These are phyloP conservation scores for Adansonia rubrostipa DNA, from an alignment of 441 rosid species.

Conservation along the genomic window DNA sequence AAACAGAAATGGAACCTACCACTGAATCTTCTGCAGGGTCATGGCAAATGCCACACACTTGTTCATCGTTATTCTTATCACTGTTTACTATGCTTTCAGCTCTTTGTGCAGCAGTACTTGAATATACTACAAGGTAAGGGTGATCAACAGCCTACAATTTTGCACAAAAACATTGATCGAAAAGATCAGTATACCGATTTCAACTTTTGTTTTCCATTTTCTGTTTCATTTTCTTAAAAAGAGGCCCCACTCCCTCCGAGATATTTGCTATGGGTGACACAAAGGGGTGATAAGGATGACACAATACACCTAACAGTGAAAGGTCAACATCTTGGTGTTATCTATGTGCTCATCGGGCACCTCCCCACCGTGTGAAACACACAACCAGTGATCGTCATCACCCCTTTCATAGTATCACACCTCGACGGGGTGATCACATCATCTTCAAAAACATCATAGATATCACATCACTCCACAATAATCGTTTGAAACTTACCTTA, in stretches of 20 bases:
- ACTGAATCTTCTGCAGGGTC: conserved; percentile 79
- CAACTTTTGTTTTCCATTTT: not conserved
- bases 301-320: not conserved
- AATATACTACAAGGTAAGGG: conserved; percentile 93
- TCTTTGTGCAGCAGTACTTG: conserved; percentile 55
- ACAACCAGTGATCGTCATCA: not conserved
- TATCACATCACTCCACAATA: not conserved
- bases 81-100: conserved; percentile 39
- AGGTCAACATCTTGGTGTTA: not conserved
- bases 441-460: not conserved
- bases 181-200: conserved; percentile 10
- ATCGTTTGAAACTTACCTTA: not conserved
- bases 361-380: not conserved
- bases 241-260: not conserved
- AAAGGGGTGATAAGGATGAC: not conserved
- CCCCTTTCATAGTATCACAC: conserved; percentile 2
- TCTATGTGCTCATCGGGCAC: not conserved
- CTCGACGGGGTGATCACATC: not conserved
- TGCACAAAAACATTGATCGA: conserved; percentile 19
- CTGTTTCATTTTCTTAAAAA: conserved; percentile 12
- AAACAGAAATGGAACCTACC: conserved; percentile 48
- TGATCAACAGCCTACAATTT: conserved; percentile 92
- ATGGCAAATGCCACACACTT: conserved; percentile 82
- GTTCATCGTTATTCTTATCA: conserved; percentile 48
- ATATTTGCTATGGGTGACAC: not conserved